Base-by-base conservation (phyloP, 1,284 basidiomycete genomes). In the Agaricales sp. region DNA sequence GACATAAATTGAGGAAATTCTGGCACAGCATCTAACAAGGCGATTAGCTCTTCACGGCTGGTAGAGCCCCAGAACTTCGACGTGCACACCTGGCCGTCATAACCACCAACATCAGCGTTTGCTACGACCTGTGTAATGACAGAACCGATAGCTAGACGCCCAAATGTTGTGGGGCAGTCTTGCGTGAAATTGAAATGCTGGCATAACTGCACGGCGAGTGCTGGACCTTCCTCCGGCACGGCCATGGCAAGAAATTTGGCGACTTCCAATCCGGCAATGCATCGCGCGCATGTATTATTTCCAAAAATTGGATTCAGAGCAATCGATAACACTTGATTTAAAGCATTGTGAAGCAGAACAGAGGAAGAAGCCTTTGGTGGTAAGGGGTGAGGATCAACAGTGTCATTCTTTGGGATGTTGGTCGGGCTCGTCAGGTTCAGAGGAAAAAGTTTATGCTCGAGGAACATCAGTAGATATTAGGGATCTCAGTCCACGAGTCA, bases 41-140 rank as follows among this genome's bases (percentile, higher is more conserved):
- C 16, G 26, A 22, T 41, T 44, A 45, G 26, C 50, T 47, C 37
- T 1, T 30, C 18, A 25, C 25, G 19, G 30, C n/a, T 22, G 25
- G 11, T 19, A 19, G 4, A 37, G 3, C 18, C 16, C 16, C 20
- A 8, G 0, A 43, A 20, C 48, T 48, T 26, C 46, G 47, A 25
- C 23, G 13, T 45, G 49, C 60, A 38, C 52, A 80, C 79, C 68
- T 83, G 80, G 11, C 85, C 86, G 57, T 87, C 84, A 51, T 76
- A 76, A 2, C 80, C 81, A 11, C 72, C 75, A 2, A 81, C 75
- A 56, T 87, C 74, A 3, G 82, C 78, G 56, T 77, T 78, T 6
- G 80, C 74, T 30, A 80, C 55, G 3, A 87, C 80, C 60, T 87
- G 85, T 0, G 84, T 82, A 49, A 84, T 59, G 25, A 81, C 69